phyloP scores from a whole-genome alignment of 164 flowering plant genomes.

The Magnolia changhungtana region DNA sequence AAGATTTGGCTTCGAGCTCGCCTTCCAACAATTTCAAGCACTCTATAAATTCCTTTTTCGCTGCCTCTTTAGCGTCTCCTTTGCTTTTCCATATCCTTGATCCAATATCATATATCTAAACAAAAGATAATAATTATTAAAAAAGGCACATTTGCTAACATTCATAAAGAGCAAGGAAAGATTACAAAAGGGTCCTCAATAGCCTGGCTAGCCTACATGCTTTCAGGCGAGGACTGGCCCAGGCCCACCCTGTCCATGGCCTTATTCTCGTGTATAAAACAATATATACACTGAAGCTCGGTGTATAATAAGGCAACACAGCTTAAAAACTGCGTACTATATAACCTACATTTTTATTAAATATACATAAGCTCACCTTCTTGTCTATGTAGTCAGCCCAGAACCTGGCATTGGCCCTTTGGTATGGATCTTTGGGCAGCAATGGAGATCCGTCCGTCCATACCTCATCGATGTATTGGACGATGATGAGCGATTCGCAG shows the following conservation, averaged over 20 bases:
- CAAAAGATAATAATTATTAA: background rate
- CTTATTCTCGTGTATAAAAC: no score
- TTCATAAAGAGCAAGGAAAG: no score
- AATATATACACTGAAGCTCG: no score
- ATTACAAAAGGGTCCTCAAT: no score
- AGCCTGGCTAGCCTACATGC: no score
- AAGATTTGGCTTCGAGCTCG: constrained; percentile 16
- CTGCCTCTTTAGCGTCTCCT: constrained; percentile 11
- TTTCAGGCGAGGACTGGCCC: no score
- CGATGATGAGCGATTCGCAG: constrained; percentile 22
- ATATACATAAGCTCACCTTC: constrained; percentile 4
- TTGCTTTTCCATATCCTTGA: constrained; percentile 7
- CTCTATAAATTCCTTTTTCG: constrained; percentile 14
- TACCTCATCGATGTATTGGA: constrained; percentile 15
- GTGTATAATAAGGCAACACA: no score
- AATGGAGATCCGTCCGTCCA: background rate
- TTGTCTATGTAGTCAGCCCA: constrained; percentile 18
- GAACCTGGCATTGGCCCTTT: constrained; percentile 13
- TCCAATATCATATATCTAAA: constrained; percentile 5
- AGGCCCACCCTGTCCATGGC: no score
- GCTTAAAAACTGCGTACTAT: no score
- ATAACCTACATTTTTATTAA: no score
- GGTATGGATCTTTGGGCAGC: constrained; percentile 18
- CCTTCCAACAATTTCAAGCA: constrained; percentile 16
- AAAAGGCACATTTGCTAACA: background rate